Evolutionary conservation across 306 rosid genomes (phyloP).

Genomic region (Cyamopsis tetragonoloba): DNA sequence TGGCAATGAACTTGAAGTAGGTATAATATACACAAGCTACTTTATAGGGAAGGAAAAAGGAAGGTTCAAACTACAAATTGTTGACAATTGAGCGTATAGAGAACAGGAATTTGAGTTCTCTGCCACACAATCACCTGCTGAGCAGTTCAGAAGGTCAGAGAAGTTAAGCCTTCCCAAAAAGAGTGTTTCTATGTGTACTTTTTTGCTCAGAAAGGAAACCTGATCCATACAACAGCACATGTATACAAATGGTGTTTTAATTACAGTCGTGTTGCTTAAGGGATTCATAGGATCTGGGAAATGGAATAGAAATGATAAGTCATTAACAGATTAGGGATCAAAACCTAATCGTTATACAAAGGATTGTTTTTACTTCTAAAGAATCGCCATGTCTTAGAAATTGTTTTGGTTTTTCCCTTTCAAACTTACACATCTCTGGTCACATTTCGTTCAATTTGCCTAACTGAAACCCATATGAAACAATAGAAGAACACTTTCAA

Average conservation of each 20-base stretch:
- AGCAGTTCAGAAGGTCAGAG: too few species aligned
- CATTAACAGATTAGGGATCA: slow-evolving; percentile 8
- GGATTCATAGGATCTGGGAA: neutral
- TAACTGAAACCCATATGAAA: slow-evolving; percentile 7
- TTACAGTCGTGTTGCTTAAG: neutral
- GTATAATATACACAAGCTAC: slow-evolving; percentile 2
- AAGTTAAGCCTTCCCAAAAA: too few species aligned
- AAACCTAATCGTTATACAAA: neutral
- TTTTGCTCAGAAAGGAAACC: too few species aligned
- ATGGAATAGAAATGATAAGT: neutral
- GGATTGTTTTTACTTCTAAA: neutral
- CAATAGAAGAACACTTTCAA: slow-evolving; percentile 17
- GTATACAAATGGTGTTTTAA: neutral
- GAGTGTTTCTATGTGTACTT: too few species aligned
- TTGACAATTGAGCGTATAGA: neutral
- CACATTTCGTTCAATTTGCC: slow-evolving; percentile 18
- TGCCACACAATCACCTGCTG: too few species aligned
- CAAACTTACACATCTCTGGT: slow-evolving; percentile 1
- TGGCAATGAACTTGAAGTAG: neutral
- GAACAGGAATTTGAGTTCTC: too few species aligned
- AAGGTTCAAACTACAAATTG: neutral
- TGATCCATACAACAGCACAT: too few species aligned
- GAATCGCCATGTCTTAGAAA: neutral
- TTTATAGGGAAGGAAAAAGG: slow-evolving; percentile 20
- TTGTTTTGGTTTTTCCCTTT: neutral